Conservation (phyloP, 2,329 filamentous ascomycete species). For the Fonsecaea pugnacius region DNA sequence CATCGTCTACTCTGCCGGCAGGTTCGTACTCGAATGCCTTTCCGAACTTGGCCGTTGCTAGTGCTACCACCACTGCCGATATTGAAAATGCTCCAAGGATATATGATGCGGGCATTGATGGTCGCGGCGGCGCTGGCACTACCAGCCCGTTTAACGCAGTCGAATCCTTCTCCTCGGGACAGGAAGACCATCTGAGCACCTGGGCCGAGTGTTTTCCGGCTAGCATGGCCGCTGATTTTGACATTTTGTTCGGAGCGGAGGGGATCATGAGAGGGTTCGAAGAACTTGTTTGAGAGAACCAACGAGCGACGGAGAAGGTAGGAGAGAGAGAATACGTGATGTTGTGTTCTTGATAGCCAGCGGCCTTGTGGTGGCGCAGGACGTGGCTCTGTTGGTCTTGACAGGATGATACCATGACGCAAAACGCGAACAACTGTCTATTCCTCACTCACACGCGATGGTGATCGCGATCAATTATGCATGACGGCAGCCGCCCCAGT, state of each 20-base stretch:
- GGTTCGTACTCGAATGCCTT: background rate
- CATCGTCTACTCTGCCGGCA: background rate
- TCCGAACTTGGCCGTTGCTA: background rate
- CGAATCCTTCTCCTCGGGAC: constrained; percentile 9
- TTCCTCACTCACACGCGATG: no score
- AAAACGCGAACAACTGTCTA: no score
- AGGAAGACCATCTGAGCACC: constrained; percentile 13
- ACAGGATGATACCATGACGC: no score
- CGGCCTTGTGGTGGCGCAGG: background rate
- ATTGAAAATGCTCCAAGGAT: background rate
- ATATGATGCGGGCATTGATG: background rate
- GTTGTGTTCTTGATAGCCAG: no score
- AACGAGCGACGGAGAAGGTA: background rate
- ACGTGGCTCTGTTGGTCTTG: no score
- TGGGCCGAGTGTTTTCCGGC: constrained; percentile 15
- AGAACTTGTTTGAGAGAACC: background rate
- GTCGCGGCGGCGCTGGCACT: background rate
- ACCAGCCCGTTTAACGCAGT: background rate
- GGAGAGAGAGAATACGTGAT: no score
- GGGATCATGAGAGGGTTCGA: constrained; percentile 19
- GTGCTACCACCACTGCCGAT: background rate
- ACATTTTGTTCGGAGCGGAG: constrained; percentile 14
- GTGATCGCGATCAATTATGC: no score
- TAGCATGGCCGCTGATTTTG: constrained; percentile 14
- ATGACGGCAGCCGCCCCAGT: no score